Percentiles rank a stretch among this genome's conserved stretches.
Conservation (phyloP, 2,329 filamentous ascomycete species). For the Onygena corvina region DNA sequence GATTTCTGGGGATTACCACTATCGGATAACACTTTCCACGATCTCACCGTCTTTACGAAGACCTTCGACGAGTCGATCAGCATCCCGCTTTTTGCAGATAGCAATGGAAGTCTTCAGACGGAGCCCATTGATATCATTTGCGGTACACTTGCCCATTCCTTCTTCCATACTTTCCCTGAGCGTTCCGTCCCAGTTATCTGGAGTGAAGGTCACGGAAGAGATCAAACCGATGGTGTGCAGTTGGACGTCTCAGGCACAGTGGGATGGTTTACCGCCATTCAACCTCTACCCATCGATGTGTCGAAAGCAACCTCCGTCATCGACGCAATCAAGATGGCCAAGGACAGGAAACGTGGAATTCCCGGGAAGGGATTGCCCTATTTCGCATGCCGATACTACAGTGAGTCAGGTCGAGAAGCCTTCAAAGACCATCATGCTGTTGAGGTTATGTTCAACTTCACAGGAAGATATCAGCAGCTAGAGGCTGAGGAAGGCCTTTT, state of each 20-base stretch:
- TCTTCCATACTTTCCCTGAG: slow-evolving; percentile 33
- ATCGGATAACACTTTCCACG: slow-evolving; percentile 23
- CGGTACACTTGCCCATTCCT: slow-evolving; percentile 32
- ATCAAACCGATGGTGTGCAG: slow-evolving; percentile 32
- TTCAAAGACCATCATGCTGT: slow-evolving; percentile 30
- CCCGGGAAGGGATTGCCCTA: slow-evolving; percentile 30
- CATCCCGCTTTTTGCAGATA: slow-evolving; percentile 23
- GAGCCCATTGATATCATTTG: slow-evolving; percentile 30
- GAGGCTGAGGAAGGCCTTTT: slow-evolving; percentile 37
- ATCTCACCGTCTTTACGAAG: slow-evolving; percentile 25
- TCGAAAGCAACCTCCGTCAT: slow-evolving; percentile 20
- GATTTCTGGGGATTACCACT: slow-evolving; percentile 28
- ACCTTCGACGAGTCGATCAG: slow-evolving; percentile 23
- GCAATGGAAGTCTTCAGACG: slow-evolving; percentile 24
- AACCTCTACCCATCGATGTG: slow-evolving; percentile 30
- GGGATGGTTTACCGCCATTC: slow-evolving; percentile 42
- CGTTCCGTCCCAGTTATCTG: slow-evolving; percentile 35
- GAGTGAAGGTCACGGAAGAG: slow-evolving; percentile 41
- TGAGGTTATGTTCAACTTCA: slow-evolving; percentile 35
- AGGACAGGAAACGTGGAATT: slow-evolving; percentile 29
- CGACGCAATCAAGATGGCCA: slow-evolving; percentile 27
- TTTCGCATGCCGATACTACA: slow-evolving; percentile 26
- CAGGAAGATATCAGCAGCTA: slow-evolving; percentile 31
- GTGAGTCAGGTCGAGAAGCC: slow-evolving; percentile 22
- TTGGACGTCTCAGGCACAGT: slow-evolving; percentile 41